These are phyloP conservation scores for Cryptomeria japonica DNA, from an alignment of 75 land plant genomes.

Conservation along the genomic window DNA sequence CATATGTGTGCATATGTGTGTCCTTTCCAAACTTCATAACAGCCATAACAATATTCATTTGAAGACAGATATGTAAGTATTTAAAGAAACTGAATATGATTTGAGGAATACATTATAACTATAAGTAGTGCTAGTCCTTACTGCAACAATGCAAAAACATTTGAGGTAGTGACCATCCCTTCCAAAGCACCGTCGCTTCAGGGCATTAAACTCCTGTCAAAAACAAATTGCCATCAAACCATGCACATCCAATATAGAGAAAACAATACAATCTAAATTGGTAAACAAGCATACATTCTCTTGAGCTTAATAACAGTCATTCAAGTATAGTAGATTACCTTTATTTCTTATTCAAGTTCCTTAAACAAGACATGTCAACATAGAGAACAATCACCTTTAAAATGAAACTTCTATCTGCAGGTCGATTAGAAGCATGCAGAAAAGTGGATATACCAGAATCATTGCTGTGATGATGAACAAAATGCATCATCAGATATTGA, in stretches of 20 bases:
- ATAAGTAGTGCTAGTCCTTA: slow-evolving; percentile 18
- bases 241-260: not conserved
- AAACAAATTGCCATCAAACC: slow-evolving; percentile 2
- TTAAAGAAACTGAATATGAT: not conserved
- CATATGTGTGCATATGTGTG: not conserved
- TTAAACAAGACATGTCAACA: not conserved
- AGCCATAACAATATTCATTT: not conserved
- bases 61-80: not conserved
- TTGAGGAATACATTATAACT: too few species aligned
- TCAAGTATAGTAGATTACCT: not conserved
- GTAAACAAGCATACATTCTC: not conserved
- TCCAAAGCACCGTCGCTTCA: slow-evolving; percentile 61
- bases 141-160: slow-evolving; percentile 64
- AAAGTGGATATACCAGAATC: not conserved
- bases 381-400: not conserved
- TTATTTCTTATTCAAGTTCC: not conserved
- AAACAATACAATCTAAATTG: not conserved
- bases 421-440: not conserved
- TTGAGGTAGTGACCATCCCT: slow-evolving; percentile 47
- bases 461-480: not conserved
- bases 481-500: not conserved
- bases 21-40: not conserved
- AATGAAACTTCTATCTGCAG: not conserved
- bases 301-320: not conserved
- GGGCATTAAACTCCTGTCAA: slow-evolving; percentile 71